Base-by-base conservation (phyloP, 345 rosid species). In the Erysimum cheiranthoides region DNA sequence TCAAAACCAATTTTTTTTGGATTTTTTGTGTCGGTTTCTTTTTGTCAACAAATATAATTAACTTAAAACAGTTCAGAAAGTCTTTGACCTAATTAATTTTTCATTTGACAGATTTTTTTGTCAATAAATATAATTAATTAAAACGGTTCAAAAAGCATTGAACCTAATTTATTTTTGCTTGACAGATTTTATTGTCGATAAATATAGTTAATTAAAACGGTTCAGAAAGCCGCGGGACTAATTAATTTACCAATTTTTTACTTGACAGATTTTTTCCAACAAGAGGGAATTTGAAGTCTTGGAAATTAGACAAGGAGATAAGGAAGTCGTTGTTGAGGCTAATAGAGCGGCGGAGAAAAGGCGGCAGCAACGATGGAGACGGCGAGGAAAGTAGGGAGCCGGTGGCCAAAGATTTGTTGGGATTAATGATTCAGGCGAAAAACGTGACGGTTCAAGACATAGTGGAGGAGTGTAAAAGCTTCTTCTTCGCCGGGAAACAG, bases 401-500 rank as follows among this genome's bases (percentile, higher is more conserved):
- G 28, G 57, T 68, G 71, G 66, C 86, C 4, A 91, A 80, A 63
- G 89, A 85, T 73, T 52, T 79, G 75, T 57, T 82, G 66, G 95
- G 86, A 14, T 81, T 84, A 32, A 86, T 86, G 90, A 92, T 85
- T 71, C 82, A 76, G 77, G 89, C 87, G 64, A 43, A 65, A 17
- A 68, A 76, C 8, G 74, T 87, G 47, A 82, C 85, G 14, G 85
- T 82, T 8, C 66, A 82, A 5, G 88, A 87, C 82, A 86, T 86
- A 3, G 85, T 94, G 49, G 97, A 92, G 75, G 96, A 94, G 74
- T 94, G 98, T 82, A 90, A 92, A 74, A 87, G 89, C 65, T 94
- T 94, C 74, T 92, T 94, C 83, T 92, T 94, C 50, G 96, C 98
- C 47, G 97, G 98, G 38, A 90, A 94, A 73, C 96, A 86, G 75